Evolutionary conservation across 495 filamentous ascomycete genomes (phyloP).

Genomic region (Parathielavia hyrcaniae): DNA sequence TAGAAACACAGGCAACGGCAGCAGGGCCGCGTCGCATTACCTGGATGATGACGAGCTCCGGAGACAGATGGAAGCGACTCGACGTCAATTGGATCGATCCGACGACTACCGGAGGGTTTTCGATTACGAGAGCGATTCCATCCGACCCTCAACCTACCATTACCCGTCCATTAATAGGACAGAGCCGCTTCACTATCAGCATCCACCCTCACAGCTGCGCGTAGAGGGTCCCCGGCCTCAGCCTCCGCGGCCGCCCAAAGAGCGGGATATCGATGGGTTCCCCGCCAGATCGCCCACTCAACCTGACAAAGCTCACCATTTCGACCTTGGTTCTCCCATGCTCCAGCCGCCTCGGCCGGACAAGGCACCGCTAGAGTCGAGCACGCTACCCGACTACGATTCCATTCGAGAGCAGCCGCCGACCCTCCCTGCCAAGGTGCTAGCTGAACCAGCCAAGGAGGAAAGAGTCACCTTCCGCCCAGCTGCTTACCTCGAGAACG

Average conservation of each 20-base stretch:
- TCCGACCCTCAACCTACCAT: constrained; percentile 30
- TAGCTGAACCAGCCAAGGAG: constrained; percentile 25
- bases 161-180: constrained; percentile 49
- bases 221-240: constrained; percentile 19
- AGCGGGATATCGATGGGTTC: constrained; percentile 15
- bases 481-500: constrained; percentile 81
- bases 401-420: constrained; percentile 21
- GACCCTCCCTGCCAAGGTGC: constrained; percentile 34
- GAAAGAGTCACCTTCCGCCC: constrained; percentile 64
- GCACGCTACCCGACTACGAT: constrained; percentile 6
- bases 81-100: constrained; percentile 38
- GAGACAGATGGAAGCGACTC: constrained; percentile 45
- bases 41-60: constrained; percentile 45
- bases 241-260: constrained; percentile 46
- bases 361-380: constrained; percentile 23
- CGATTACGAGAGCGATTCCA: constrained; percentile 5
- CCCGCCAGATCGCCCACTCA: constrained; percentile 5
- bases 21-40: neutral
- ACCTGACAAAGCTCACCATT: neutral
- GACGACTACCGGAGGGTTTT: constrained; percentile 10
- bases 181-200: constrained; percentile 38
- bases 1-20: constrained; percentile 37
- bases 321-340: neutral
- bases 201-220: constrained; percentile 13
- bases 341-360: constrained; percentile 15